Conservation (phyloP, 257 asterid species). For the Leonotis leonurus region DNA sequence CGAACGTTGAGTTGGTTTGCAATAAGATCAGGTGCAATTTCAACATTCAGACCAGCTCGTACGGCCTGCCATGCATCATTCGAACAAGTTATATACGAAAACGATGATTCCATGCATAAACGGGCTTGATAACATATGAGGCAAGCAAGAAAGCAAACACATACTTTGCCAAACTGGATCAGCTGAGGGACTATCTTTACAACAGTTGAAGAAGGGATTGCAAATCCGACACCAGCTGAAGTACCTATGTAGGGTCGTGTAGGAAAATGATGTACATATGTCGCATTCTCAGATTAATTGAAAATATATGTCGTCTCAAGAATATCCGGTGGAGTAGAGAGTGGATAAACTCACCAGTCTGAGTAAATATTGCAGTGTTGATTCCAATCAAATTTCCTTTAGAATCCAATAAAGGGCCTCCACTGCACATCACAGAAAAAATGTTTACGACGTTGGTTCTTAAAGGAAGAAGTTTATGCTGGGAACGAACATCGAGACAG, state of each 20-base stretch:
- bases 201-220: slow-evolving; percentile 89
- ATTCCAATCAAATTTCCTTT: slow-evolving; percentile 87
- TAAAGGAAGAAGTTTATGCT: not conserved
- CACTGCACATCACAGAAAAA: slow-evolving; percentile 42
- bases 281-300: not conserved
- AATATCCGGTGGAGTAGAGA: slow-evolving; percentile 6
- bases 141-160: slow-evolving; percentile 1
- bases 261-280: too few species aligned
- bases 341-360: slow-evolving; percentile 47
- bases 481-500: not conserved
- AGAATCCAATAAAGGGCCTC: slow-evolving; percentile 92
- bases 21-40: slow-evolving; percentile 67
- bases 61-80: slow-evolving; percentile 37
- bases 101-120: too few species aligned
- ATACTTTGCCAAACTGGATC: slow-evolving; percentile 77
- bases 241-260: slow-evolving; percentile 62
- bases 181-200: slow-evolving; percentile 88
- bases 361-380: slow-evolving; percentile 95
- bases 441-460: not conserved
- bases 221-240: slow-evolving; percentile 95
- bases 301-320: not conserved
- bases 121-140: not conserved
- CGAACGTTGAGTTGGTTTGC: slow-evolving; percentile 93
- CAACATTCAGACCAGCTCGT: slow-evolving; percentile 73
- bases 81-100: too few species aligned